Evolutionary conservation across 768 basidiomycete genomes (phyloP).

Genomic region (Crucibulum laeve): DNA sequence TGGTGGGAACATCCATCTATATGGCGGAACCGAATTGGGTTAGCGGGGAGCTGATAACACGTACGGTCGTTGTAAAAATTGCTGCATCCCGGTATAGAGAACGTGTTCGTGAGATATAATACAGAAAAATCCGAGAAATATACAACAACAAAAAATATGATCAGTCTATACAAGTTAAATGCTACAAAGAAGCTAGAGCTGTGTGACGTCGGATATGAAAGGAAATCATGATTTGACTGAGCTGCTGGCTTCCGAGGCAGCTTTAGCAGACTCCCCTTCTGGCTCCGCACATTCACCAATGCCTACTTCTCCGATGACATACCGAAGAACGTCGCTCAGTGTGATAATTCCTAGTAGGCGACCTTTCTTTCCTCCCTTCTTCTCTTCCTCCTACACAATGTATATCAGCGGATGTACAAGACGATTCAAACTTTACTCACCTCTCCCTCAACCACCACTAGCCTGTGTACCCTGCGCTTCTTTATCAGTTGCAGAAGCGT

Average conservation of each 20-base stretch:
- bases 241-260: slow-evolving; percentile 1
- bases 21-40: no score
- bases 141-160: background rate
- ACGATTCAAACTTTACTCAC: slow-evolving; percentile 29
- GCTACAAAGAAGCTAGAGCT: background rate
- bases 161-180: background rate
- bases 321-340: slow-evolving; percentile 82
- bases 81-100: no score
- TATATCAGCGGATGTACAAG: slow-evolving; percentile 1
- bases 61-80: no score
- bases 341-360: slow-evolving; percentile 84
- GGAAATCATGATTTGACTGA: background rate
- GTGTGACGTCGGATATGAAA: background rate
- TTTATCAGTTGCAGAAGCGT: slow-evolving; percentile 89
- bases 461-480: slow-evolving; percentile 88
- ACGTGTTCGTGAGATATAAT: background rate
- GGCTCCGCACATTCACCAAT: slow-evolving; percentile 42
- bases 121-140: background rate
- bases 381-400: slow-evolving; percentile 66
- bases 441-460: slow-evolving; percentile 94
- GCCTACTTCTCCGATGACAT: slow-evolving; percentile 67
- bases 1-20: no score
- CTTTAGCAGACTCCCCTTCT: no score
- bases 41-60: no score
- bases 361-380: slow-evolving; percentile 75